phyloP scores from a whole-genome alignment of 306 rosid species.

The Malus sylvestris region DNA sequence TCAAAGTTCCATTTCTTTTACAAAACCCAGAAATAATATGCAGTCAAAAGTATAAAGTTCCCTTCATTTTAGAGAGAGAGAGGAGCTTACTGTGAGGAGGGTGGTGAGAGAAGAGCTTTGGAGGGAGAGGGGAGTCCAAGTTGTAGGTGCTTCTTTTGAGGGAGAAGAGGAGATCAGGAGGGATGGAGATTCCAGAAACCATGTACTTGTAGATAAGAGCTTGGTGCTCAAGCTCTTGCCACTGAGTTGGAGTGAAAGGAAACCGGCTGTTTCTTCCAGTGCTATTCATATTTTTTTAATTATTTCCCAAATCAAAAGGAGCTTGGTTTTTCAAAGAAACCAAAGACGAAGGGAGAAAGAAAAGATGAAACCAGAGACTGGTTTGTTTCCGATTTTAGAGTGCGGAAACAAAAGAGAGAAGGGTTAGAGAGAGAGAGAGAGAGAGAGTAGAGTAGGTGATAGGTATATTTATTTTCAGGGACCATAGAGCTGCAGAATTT shows the following conservation, averaged over 20 bases:
- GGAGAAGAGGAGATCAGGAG: conserved; percentile 79
- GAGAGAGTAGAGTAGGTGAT: conserved; percentile 22
- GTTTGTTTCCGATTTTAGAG: conserved; percentile 9
- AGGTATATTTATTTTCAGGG: conserved; percentile 85
- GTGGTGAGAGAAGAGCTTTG: conserved; percentile 58
- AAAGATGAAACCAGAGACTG: conserved; percentile 16
- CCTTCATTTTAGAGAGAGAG: neutral
- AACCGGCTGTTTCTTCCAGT: conserved; percentile 51
- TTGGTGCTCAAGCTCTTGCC: conserved; percentile 99
- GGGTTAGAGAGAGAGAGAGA: conserved; percentile 1
- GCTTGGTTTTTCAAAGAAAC: conserved; percentile 1
- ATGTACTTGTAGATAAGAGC: conserved; percentile 95
- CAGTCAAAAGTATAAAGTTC: neutral
- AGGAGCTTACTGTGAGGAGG: conserved; percentile 52
- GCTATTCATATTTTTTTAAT: conserved; percentile 18
- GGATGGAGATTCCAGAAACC: conserved; percentile 85
- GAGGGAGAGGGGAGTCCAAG: conserved; percentile 48
- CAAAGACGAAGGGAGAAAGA: neutral
- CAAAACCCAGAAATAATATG: neutral
- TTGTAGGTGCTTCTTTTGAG: conserved; percentile 43
- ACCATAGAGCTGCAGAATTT: conserved; percentile 85
- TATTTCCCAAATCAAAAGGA: neutral
- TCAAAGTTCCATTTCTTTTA: neutral
- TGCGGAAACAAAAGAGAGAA: conserved; percentile 5
- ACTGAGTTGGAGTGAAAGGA: conserved; percentile 84